A percentile compares a stretch with the other conserved stretches of the same genome.
These are phyloP conservation scores for Brachypodium distachyon DNA, from an alignment of 202 grass and related monocot species.

Conservation along the genomic window DNA sequence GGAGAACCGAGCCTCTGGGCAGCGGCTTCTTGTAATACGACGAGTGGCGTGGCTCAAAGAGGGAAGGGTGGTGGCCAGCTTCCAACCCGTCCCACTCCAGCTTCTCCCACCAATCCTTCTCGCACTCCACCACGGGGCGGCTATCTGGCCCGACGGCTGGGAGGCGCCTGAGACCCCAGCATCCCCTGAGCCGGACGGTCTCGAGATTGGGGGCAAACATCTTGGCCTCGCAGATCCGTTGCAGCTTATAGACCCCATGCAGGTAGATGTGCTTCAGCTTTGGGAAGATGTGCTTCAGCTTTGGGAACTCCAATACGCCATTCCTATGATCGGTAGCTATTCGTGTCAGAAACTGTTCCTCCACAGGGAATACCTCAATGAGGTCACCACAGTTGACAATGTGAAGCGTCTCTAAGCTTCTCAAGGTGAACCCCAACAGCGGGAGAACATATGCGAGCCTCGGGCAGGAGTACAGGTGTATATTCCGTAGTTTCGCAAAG, in stretches of 20 bases:
- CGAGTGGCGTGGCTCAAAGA: neutral
- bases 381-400: neutral
- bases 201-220: neutral
- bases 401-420: neutral
- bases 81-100: neutral
- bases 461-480: neutral
- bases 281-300: constrained; percentile 3
- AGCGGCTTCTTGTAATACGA: neutral
- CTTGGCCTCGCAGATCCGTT: neutral
- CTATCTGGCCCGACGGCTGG: fast-evolving
- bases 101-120: constrained; percentile 1
- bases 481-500: neutral
- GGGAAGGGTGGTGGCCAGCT: neutral
- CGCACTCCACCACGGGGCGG: neutral
- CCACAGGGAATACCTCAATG: neutral
- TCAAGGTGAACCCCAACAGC: neutral
- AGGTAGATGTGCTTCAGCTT: neutral
- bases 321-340: no score
- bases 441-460: neutral
- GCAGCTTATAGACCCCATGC: neutral
- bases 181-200: neutral
- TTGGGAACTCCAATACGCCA: neutral
- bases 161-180: neutral
- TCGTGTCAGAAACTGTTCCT: fast-evolving
- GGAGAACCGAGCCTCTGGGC: neutral